Conservation (phyloP, 805 yeast species). For the Cyberlindnera mycetangii region DNA sequence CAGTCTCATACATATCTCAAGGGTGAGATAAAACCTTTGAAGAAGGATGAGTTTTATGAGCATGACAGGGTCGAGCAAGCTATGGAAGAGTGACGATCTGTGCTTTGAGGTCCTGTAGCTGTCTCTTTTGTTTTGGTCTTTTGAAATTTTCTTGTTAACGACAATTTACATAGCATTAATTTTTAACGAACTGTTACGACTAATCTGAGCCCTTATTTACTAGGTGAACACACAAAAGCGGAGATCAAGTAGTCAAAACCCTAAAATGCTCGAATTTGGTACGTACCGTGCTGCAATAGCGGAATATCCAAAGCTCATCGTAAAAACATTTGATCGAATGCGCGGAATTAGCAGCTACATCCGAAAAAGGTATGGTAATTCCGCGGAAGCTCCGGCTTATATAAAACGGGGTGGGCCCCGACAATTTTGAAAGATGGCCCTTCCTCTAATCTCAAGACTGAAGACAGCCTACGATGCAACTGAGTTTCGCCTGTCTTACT, state of each 20-base stretch:
- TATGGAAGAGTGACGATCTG: slow-evolving; percentile 7
- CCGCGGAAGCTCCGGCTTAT: slow-evolving; percentile 3
- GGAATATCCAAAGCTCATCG: neutral
- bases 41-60: slow-evolving; percentile 17
- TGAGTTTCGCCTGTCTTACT: slow-evolving; percentile 6
- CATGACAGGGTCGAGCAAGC: slow-evolving; percentile 20
- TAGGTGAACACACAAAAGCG: no score
- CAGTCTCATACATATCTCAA: slow-evolving; percentile 6
- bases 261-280: no score
- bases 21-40: slow-evolving; percentile 21
- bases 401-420: slow-evolving; percentile 1
- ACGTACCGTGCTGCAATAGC: neutral
- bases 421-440: neutral
- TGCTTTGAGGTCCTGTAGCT: neutral
- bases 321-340: neutral
- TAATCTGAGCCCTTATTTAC: no score
- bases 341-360: slow-evolving; percentile 9
- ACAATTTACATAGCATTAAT: neutral
- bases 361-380: slow-evolving; percentile 9
- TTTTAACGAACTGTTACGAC: slow-evolving; percentile 12
- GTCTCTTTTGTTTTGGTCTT: no score
- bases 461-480: slow-evolving; percentile 4
- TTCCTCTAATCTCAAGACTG: neutral
- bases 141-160: neutral
- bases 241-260: no score